These are phyloP conservation scores for Bacterosira constricta DNA, from an alignment of 108 stramenopile genomes.

Conservation along the genomic window DNA sequence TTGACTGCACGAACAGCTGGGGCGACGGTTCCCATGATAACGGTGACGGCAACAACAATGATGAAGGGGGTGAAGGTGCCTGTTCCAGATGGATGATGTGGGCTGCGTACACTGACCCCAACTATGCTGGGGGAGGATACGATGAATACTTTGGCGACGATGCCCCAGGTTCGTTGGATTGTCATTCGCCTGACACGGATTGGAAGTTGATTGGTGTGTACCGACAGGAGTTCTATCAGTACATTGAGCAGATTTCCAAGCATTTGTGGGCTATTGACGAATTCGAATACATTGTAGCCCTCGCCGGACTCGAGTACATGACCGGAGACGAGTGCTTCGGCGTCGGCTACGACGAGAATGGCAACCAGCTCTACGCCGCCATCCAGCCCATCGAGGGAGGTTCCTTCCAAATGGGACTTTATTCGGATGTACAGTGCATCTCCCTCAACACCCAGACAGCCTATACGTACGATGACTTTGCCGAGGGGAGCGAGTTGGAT, in stretches of 20 bases:
- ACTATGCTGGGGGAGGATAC: conserved; percentile 81
- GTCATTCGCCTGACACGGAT: conserved; percentile 75
- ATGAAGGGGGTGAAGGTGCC: conserved; percentile 17
- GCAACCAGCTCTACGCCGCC: conserved; percentile 65
- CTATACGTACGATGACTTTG: conserved; percentile 77
- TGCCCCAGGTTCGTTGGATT: conserved; percentile 62
- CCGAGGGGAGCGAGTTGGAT: conserved; percentile 44
- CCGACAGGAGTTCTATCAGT: conserved; percentile 90
- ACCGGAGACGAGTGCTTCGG: conserved; percentile 71
- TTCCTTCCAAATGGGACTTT: conserved; percentile 71
- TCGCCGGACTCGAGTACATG: conserved; percentile 87
- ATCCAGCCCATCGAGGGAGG: conserved; percentile 64
- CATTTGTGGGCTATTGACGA: conserved; percentile 90
- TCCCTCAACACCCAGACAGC: conserved; percentile 44
- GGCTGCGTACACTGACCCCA: conserved; percentile 87
- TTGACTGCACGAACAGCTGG: conserved; percentile 63
- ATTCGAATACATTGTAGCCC: conserved; percentile 84
- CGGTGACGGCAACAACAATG: conserved; percentile 38
- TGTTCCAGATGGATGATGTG: conserved; percentile 88
- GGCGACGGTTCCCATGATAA: conserved; percentile 37
- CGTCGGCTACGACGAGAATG: conserved; percentile 59
- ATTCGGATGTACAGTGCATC: conserved; percentile 71
- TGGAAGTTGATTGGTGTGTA: conserved; percentile 87
- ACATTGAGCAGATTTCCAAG: conserved; percentile 89
- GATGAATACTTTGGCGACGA: conserved; percentile 72